Percentiles rank a stretch among this genome's conserved stretches.
These are phyloP conservation scores for Russula virescens DNA, from an alignment of 768 basidiomycete species.

Conservation along the genomic window DNA sequence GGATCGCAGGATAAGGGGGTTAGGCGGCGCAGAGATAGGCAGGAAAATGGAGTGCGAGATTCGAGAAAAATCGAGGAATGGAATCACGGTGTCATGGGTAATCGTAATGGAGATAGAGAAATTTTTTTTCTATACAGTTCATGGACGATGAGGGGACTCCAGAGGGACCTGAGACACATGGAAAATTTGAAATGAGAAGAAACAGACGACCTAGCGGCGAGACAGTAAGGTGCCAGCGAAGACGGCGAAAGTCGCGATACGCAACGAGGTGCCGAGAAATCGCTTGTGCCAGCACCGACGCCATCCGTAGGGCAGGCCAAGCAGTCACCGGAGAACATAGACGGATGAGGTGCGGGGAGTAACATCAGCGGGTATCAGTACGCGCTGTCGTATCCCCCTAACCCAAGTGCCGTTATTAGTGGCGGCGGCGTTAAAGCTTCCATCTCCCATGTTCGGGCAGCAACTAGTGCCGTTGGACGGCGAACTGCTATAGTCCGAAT, in stretches of 20 bases:
- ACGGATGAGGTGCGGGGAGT: conserved; percentile 37
- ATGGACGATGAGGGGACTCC: conserved; percentile 23
- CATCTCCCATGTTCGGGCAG: conserved; percentile 6
- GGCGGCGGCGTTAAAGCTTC: not conserved
- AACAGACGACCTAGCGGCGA: not conserved
- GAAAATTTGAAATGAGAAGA: conserved; percentile 15
- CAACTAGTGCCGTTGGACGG: conserved; percentile 38
- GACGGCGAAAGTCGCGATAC: too few species aligned
- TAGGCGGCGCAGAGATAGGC: not conserved
- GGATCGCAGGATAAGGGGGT: not conserved
- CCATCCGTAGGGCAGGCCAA: conserved; percentile 22
- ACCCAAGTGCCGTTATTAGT: not conserved
- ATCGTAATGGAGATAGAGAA: not conserved
- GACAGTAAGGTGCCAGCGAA: not conserved
- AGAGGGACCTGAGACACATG: conserved; percentile 10
- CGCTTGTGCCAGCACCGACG: conserved; percentile 25
- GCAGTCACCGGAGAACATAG: conserved; percentile 35
- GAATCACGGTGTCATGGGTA: conserved; percentile 1
- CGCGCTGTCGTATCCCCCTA: conserved; percentile 42
- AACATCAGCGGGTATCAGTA: conserved; percentile 78
- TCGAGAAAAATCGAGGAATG: not conserved
- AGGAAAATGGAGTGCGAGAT: not conserved
- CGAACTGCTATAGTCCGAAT: conserved; percentile 41
- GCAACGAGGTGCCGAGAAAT: conserved; percentile 35
- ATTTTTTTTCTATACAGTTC: conserved; percentile 17